Base-by-base conservation (phyloP, 345 rosid species). In the Hibiscus trionum region DNA sequence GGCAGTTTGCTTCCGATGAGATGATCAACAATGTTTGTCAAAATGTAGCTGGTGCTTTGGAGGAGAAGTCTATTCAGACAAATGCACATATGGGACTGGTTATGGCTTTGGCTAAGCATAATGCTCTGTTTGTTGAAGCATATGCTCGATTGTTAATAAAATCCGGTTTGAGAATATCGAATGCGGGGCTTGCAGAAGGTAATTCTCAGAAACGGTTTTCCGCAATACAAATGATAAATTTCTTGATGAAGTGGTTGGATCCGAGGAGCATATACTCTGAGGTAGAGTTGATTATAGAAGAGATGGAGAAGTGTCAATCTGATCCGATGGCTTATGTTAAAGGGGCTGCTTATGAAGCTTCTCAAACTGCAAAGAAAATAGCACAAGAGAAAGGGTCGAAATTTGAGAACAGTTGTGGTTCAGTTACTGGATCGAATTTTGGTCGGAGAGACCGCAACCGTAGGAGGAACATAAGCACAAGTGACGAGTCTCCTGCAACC, bases 281-380 rank as follows among this genome's bases (percentile, higher is more conserved):
- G 78, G 88, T 96, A 76, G 94, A 85, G 53, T 72, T 82, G 78
- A 85, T 96, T 65, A 76, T 84, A 1, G 82, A 78, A 65, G 95
- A 88, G 75, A 93, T 96, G 99, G 94, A 89, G 81, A 91, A 81
- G 75, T 86, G 88, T 14, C 96, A 91, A 69, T 84, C 86, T 11
- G 97, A 96, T 70, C 95, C 82, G 70, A 91, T 93, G 98, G 91
- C 94, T 60, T 91, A 84, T 69, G 97, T 93, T 42, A 88, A 82
- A 77, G 96, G 93, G 35, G 97, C 98, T 66, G 97, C 99, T 70
- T 93, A 81, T 74, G 99, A 93, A 82, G 92, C 99, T 61, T 73
- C 83, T 80, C 87, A 86, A 75, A 89, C 91, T 78, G 96, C 95
- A 1, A 86, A 87, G 81, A 83, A 84, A 82, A 84, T 96, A 44